Evolutionary conservation across 1,139 yeast genomes (phyloP), one percentile per base, ranked within the genome.

Genomic region (Blastobotrys capitulatus): DNA sequence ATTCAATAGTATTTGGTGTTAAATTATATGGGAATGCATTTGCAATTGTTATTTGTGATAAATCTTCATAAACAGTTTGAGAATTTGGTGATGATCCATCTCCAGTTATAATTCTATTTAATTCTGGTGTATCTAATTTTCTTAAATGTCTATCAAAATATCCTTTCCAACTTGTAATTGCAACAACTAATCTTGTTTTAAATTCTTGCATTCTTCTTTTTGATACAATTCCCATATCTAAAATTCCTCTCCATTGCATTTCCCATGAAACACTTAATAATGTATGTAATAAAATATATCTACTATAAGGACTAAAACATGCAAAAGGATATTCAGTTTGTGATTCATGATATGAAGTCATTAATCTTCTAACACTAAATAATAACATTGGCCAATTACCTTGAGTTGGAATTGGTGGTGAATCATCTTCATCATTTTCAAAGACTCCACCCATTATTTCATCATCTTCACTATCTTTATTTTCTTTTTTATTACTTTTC

Each of bases 301-400:
- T 56, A 8, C 74, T 66, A 52, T 68, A 73, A 44, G 67, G 72
- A 1, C 76, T 69, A 48, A 68, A 72, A 44, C 73, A 70, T 35
- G 69, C 67, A 46, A 66, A 49, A 15, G 64, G 64, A 48, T 70
- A 71, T 52, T 69, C 74, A 41, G 61, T 64, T 49, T 68, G 68
- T 40, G 63, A 59, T 38, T 64, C 65, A n/a, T 58, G 57, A 49
- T 64, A 67, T 8, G 71, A 67, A 20, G 66, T 66, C 67, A 72
- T 67, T 47, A 72, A 51, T 27, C 72, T 57, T 46, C 70, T 60
- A 35, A 73, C 53, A 41, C 70, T 60, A 60, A 70, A 72, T 27
- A 72, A 52, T 42, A 73, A 65, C 18, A 70, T 65, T 3, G 76
- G 77, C 76, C 76, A 72, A 39, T 59, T 59, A 2, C 69, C 65